Conservation (phyloP, 179 eudicot genomes). For the Monotropa hypopitys region DNA sequence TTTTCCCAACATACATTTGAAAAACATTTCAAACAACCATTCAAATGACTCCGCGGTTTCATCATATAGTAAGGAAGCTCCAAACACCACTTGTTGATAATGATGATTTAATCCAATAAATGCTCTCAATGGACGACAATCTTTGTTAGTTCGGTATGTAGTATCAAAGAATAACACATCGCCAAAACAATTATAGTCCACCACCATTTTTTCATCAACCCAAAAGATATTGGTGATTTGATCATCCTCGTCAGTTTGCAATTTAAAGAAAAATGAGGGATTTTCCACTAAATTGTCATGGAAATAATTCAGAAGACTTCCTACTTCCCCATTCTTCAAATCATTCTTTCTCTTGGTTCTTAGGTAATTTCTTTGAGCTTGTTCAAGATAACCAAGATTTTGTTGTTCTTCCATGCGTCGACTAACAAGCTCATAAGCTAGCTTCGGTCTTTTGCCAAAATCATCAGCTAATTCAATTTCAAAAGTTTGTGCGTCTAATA, state of each 20-base stretch:
- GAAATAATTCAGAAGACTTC: constrained; percentile 15
- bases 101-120: constrained; percentile 31
- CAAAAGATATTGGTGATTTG: constrained; percentile 20
- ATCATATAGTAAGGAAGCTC: constrained; percentile 24
- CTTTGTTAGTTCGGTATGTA: constrained; percentile 14
- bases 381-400: constrained; percentile 9
- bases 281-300: neutral
- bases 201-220: constrained; percentile 17
- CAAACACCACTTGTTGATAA: constrained; percentile 14
- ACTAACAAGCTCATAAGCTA: constrained; percentile 1
- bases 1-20: no score
- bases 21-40: constrained; percentile 26
- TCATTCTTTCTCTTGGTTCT: constrained; percentile 6
- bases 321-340: constrained; percentile 12
- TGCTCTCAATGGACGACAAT: constrained; percentile 12
- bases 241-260: constrained; percentile 18
- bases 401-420: no score
- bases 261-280: constrained; percentile 12
- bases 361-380: constrained; percentile 16
- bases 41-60: constrained; percentile 18
- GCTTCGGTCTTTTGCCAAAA: constrained; percentile 7
- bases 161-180: constrained; percentile 21
- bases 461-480: constrained; percentile 6
- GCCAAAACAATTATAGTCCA: constrained; percentile 20
- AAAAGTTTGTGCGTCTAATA: neutral